Evolutionary conservation across 202 grass and related monocot genomes (phyloP).

Genomic region (Bolboschoenoplectus hybrid): DNA sequence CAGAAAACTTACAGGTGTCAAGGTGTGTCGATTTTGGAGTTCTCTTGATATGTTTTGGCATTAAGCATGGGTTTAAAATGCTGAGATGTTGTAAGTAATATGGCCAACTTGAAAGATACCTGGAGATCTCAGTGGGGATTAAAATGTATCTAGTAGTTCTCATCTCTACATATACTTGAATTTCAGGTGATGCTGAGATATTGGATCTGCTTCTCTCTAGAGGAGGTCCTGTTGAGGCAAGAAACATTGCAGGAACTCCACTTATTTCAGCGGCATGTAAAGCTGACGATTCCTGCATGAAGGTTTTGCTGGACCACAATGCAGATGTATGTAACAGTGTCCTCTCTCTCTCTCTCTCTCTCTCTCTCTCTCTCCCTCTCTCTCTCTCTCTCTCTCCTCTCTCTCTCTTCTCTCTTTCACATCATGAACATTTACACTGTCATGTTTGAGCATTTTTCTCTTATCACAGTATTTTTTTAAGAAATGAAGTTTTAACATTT

Average conservation of each 20-base stretch:
- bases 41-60: not conserved
- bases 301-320: conserved; percentile 25
- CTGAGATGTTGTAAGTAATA: not conserved
- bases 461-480: not conserved
- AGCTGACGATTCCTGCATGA: conserved; percentile 3
- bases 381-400: too few species aligned
- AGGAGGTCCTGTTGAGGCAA: conserved; percentile 26
- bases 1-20: not conserved
- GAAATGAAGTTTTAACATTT: not conserved
- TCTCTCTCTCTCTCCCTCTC: too few species aligned
- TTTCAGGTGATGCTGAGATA: conserved; percentile 23
- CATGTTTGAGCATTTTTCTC: not conserved
- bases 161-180: conserved; percentile 14
- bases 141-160: not conserved
- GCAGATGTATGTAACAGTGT: conserved; percentile 14
- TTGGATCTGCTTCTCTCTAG: conserved; percentile 18
- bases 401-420: not conserved
- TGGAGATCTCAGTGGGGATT: not conserved
- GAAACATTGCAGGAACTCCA: conserved; percentile 18
- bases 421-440: not conserved
- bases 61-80: not conserved
- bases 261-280: conserved; percentile 17
- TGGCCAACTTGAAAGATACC: not conserved
- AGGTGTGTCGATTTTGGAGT: not conserved
- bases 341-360: not conserved